Base-by-base conservation (phyloP, 768 basidiomycete genomes). In the Pulveroboletus ravenelii region DNA sequence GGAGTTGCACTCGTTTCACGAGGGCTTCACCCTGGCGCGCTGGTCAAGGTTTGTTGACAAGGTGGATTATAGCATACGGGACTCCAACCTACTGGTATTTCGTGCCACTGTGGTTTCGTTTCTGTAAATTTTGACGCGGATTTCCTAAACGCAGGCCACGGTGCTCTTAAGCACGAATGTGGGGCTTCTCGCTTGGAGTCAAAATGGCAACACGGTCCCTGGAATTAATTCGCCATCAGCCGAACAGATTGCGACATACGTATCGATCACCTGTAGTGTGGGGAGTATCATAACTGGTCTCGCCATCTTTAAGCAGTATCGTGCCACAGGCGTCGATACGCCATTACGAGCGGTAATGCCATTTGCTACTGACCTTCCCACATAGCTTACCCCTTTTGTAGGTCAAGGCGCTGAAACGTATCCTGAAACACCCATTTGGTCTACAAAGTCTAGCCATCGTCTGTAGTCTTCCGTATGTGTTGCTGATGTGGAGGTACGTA, bases 401-500 rank as follows among this genome's bases (percentile, higher is more conserved):
- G 65, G 54, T 67, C 14, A 41, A 53, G 14, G 54, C 65, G 3
- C 41, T 67, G 46, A 65, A 58, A 41, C 65, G 62, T 5, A 67
- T 67, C 13, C 46, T 67, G 5, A 53, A 57, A 12, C 52, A 59
- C 25, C 43, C 45, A 8, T 53, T 63, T 17, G 70, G 72, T 13
- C 53, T 71, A 3, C 72, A 74, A 43, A 60, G 65, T 12, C 59
- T 76, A 29, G 62, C 74, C 6, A 69, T 74, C 31, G 61, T 71
- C 44, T 75, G 69, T 43, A 71, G 68, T 50, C 64, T 75, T 38
- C 73, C 73, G 6, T 71, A 74, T 31, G 70, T 70, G 32, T 51
- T 73, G 7, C 57, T 75, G 37, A 65, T 75, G 65, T 75, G 70
- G 67, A 58, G 68, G 74, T 74, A 45, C 47, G 68, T 44, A 0